Base-by-base conservation (phyloP, 225 moss, liverwort and hornwort species). In the Rhytidiadelphus loreus region DNA sequence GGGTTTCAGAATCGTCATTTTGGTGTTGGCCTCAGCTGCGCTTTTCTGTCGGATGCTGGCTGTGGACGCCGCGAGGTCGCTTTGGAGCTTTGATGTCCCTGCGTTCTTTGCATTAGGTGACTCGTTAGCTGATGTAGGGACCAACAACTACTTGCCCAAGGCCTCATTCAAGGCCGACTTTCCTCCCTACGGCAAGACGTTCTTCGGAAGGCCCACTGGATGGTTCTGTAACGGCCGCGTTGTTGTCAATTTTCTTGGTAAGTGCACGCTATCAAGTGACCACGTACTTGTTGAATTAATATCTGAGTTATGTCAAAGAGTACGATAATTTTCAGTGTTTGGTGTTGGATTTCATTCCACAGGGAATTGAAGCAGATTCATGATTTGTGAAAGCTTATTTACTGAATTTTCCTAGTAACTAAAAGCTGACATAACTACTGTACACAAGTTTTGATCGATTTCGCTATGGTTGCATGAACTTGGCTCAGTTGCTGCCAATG, bases 171-270 rank as follows among this genome's bases (percentile, higher is more conserved):
- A 50, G 58, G 92, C 92, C 41, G 35, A 90, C 48, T 89, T 92
- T 43, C 81, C 77, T 28, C 92, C 89, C 3, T 92, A 92, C 63
- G 89, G 89, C 50, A 87, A 89, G 87, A 89, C 87, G 12, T 92
- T 90, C 89, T 92, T 92, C 58, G 15, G 71, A 12, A 92, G 58
- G 71, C 87, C 92, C 16, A 92, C 89, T 2, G 91, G 92, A 35
- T 86, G 92, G 43, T 92, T 91, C 12, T 87, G 87, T 8, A 68
- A 92, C 29, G 88, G 92, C 46, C 92, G 92, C 68, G 80, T 85
- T 56, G 41, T 46, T 59, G 86, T 91, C 3, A 91, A 92, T 86
- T 91, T 91, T 41, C 60, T 83, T 37, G 85, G 92, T 91, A 74
- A 53, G 83, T 37, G 80, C 43, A 11, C 6, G 26, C n/a, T 56